Evolutionary conservation across 371 early-diverging fungal species (phyloP), one percentile per base, ranked within the genome.

Genomic region (Coemansia sp.): DNA sequence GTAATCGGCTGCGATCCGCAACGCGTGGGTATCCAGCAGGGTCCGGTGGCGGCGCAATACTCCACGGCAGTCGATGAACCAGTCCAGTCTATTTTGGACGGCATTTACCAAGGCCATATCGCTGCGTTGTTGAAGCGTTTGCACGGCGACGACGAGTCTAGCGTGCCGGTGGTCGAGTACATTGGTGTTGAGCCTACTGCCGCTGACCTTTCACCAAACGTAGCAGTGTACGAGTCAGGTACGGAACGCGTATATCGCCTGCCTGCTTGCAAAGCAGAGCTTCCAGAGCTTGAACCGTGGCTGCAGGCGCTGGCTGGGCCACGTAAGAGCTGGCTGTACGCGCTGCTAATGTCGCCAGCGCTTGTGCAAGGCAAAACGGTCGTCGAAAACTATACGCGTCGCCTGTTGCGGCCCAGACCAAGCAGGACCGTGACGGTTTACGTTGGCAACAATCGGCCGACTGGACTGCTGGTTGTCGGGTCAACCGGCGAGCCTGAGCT

Each of bases 21-120:
- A 69, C 86, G 97, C 20, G 90, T 90, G 4, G 88, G 89, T 77
- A 94, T 95, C 62, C 84, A 94, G 57, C 95, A 95, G 65, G 97
- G 97, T 48, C 95, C 95, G 52, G 87, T 93, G 26, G 93, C 97
- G 59, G 94, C 84, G 53, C 85, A 85, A 49, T 89, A 92, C 66
- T 83, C 91, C 38, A 88, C 82, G 60, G 83, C 84, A 51, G 87
- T 84, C 14, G 87, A 95, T 68, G 90, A 92, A 77, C 96, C 96
- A 10, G 93, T 93, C 47, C 88, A 87, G 63, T 92, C 92, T 34
- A 92, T 95, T 60, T 81, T 95, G 50, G 93, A 89, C 69, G 85
- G 85, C 48, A 91, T 95, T 47, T 90, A 93, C 80, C 74, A 82
- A 20, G 88, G 87, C 49, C 93, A 93, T 57, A 88, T 94, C 57